phyloP scores from a whole-genome alignment of 2,329 filamentous ascomycete genomes.

The Parasarocladium wereldwijsianum region DNA sequence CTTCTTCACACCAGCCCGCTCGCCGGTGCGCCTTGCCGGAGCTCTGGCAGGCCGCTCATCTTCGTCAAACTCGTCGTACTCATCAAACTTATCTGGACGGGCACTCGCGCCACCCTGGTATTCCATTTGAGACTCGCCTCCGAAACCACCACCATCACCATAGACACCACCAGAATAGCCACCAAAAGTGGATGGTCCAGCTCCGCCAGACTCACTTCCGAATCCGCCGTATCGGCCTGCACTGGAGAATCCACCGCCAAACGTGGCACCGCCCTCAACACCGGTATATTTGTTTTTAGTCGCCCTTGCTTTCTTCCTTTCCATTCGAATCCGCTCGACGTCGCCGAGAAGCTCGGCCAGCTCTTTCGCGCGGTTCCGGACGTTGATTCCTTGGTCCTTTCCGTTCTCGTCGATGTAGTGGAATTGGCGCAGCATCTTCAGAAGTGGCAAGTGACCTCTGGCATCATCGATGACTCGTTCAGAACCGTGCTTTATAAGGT shows the following conservation, averaged over 20 bases:
- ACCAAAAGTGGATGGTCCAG: conserved; percentile 27
- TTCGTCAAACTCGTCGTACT: conserved; percentile 94
- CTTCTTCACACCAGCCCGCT: conserved; percentile 20
- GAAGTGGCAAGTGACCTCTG: conserved; percentile 79
- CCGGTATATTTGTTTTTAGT: conserved; percentile 94
- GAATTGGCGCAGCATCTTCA: conserved; percentile 98
- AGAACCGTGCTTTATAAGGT: conserved; percentile 94
- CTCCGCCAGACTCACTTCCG: conserved; percentile 65
- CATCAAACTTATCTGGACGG: conserved; percentile 70
- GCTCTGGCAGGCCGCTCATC: conserved; percentile 28
- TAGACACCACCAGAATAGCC: conserved; percentile 64
- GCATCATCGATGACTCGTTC: conserved; percentile 96
- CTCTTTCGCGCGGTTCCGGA: conserved; percentile 92
- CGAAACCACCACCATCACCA: conserved; percentile 90
- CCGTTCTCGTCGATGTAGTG: conserved; percentile 93
- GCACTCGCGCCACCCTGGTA: conserved; percentile 43
- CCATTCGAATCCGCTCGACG: conserved; percentile 69
- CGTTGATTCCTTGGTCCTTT: conserved; percentile 96
- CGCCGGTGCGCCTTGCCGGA: conserved; percentile 17
- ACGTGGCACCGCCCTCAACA: conserved; percentile 64
- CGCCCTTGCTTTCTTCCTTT: conserved; percentile 77
- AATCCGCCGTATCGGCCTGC: conserved; percentile 71
- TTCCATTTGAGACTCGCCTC: conserved; percentile 57
- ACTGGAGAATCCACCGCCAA: conserved; percentile 40
- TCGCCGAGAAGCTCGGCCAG: conserved; percentile 85